Base-by-base conservation (phyloP, 2,329 filamentous ascomycete species). In the Beauveria caledonica region DNA sequence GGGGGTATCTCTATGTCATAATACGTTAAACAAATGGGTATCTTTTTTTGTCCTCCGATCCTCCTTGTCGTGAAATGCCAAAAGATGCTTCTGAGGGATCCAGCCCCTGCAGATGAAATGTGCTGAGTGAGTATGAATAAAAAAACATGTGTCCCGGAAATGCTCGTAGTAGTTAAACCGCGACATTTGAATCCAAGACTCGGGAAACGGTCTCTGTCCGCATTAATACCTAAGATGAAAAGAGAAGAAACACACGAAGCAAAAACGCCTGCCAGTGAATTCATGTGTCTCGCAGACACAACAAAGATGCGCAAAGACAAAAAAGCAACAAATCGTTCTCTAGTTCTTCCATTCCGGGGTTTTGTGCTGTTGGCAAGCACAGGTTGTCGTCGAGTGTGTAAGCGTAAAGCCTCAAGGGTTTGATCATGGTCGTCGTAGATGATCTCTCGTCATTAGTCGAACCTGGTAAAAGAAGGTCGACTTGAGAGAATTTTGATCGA, bases 181-280 rank as follows among this genome's bases (percentile, higher is more conserved):
- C 59, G 53, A 61, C 59, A 56, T 61, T 61, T 61, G 45, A 60
- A 60, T 55, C 58, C 58, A 60, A 58, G 45, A 56, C 51, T 55
- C 52, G 40, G 40, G 44, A 39, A 60, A 60, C 48, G 48, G 56
- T 60, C 58, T 56, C 50, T 56, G 59, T 61, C 59, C 59, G 53
- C 59, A 61, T 61, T 61, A 61, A 61, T 61, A 61, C 59, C 59
- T 61, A 61, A 61, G 52, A 50, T 58, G 56, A 45, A 33, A 29
- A 45, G 54, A 52, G 11, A 27, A 39, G 5, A 56, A 57, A 56
- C 17, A 19, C 48, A 45, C 45, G 36, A 58, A 58, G 55, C 29
- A 50, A 45, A 40, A 60, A 61, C 59, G 59, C 59, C 59, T 61
- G 59, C 59, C 52, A 51, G 52, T 56, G 59, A 25, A 45, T 17